These are phyloP conservation scores for Salix arbutifolia DNA, from an alignment of 345 rosid species.

Conservation along the genomic window DNA sequence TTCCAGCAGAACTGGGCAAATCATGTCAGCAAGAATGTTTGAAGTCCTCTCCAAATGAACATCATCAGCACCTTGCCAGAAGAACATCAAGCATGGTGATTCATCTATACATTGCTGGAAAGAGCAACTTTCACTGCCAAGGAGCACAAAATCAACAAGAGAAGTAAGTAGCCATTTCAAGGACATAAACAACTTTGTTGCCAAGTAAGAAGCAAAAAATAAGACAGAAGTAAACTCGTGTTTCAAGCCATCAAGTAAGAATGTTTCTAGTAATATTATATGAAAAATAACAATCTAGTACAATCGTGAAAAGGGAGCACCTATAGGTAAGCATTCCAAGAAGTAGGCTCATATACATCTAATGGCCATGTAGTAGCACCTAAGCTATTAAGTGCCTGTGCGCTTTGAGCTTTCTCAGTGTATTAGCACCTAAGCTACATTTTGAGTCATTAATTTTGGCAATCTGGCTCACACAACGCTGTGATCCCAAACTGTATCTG, in stretches of 20 bases:
- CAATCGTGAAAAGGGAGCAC: neutral
- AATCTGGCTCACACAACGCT: neutral
- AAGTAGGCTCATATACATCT: neutral
- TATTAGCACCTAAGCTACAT: neutral
- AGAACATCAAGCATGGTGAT: constrained; percentile 69
- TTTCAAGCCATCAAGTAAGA: neutral
- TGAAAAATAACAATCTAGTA: neutral
- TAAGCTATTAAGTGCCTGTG: neutral
- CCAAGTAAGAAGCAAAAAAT: neutral
- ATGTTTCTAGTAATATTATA: neutral
- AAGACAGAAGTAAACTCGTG: neutral
- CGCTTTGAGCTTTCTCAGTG: neutral
- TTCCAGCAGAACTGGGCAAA: constrained; percentile 72
- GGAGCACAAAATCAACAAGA: constrained; percentile 15
- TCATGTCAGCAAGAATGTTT: constrained; percentile 51
- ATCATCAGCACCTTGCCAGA: constrained; percentile 38
- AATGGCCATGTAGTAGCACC: neutral
- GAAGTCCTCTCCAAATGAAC: constrained; percentile 41
- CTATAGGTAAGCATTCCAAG: no score
- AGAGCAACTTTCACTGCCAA: constrained; percentile 67
- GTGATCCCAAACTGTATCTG: neutral
- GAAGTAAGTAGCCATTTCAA: neutral
- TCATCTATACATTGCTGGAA: constrained; percentile 45
- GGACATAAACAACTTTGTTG: neutral
- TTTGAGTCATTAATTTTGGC: neutral